These are phyloP conservation scores for Coprinopsis cinerea DNA, from an alignment of 768 basidiomycete genomes.

Conservation along the genomic window DNA sequence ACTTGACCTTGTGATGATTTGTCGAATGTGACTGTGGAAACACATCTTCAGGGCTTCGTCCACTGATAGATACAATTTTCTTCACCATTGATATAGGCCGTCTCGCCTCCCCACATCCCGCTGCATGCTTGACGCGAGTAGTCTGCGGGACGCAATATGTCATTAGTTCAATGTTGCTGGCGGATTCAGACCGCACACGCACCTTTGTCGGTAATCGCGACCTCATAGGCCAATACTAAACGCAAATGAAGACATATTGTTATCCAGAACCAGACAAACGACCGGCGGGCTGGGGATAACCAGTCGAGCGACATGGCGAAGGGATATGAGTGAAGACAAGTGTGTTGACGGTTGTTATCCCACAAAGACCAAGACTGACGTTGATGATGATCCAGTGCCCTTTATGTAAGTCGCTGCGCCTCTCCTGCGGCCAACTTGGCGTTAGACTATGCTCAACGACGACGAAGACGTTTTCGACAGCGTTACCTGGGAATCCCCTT, in stretches of 20 bases:
- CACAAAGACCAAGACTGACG: no score
- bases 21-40: conserved; percentile 66
- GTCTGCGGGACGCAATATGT: conserved; percentile 31
- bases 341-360: conserved; percentile 34
- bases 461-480: conserved; percentile 90
- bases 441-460: conserved; percentile 64
- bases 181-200: conserved; percentile 14
- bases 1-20: conserved; percentile 75
- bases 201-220: conserved; percentile 61
- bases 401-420: conserved; percentile 9
- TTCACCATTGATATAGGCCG: conserved; percentile 81
- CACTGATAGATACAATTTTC: neutral
- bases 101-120: conserved; percentile 84
- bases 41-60: neutral
- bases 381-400: neutral
- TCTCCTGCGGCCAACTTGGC: conserved; percentile 7
- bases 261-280: conserved; percentile 19
- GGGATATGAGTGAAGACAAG: conserved; percentile 19
- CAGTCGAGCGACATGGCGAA: conserved; percentile 19
- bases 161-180: no score
- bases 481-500: conserved; percentile 83
- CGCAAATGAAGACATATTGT: conserved; percentile 26
- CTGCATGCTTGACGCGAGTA: conserved; percentile 88
- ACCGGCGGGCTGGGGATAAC: conserved; percentile 17
- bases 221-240: conserved; percentile 48